Evolutionary conservation across 2,329 filamentous ascomycete species (phyloP), one percentile per base, ranked within the genome.

Genomic region (Cladosporium sp.): DNA sequence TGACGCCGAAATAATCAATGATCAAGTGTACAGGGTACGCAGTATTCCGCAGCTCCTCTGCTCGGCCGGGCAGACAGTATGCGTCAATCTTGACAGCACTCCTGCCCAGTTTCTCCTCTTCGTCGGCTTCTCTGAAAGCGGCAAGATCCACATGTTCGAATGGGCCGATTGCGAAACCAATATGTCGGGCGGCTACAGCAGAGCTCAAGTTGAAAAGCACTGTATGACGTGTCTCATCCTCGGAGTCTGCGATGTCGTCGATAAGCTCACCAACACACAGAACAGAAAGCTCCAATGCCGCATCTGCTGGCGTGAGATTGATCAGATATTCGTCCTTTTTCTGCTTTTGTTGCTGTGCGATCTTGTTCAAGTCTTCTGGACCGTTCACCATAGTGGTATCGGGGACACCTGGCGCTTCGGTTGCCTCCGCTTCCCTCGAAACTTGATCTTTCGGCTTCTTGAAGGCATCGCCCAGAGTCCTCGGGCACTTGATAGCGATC

Each of bases 91-190:
- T 92, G 63, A 96, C 85, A 0, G 92, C 92, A 69, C 91, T 95
- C 64, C 88, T 86, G 3, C 91, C 91, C 57, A 99, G 84, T 71
- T 92, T 91, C 66, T 95, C 91, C 69, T 97, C 92, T 64, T 96
- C 90, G 65, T 95, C 91, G 62, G 91, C 90, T 47, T 92, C 90
- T 52, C 95, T 87, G 67, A 90, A 96, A 66, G 93, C 89, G 15
- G 69, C 69, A 5, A 99, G 80, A 69, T 97, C 90, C 55, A 97
- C 87, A 65, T 93, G 88, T 73, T 97, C 92, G 71, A 99, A 99
- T 0, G 95, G 94, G 0, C 95, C 94, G 58, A 97, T 84, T 2
- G 92, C 90, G 72, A 99, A 96, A 4, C 92, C 93, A 63, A 99
- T 87, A 71, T 97, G 93, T 62, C 92, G 89, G 1, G 93, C 88